Evolutionary conservation across 1,284 basidiomycete species (phyloP), one percentile per base, ranked within the genome.

Genomic region (Neonothopanus nambi): DNA sequence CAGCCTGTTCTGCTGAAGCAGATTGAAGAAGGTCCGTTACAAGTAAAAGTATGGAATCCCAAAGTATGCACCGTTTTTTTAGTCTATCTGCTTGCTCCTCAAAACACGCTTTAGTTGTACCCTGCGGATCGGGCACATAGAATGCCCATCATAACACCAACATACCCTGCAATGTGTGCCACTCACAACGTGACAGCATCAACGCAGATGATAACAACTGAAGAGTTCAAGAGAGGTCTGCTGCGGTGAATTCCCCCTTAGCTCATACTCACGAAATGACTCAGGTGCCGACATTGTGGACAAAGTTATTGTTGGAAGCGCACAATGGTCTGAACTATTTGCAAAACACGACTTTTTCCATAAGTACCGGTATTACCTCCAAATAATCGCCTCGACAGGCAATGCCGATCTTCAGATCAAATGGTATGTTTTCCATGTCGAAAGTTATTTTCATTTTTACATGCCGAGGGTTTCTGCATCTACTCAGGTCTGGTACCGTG

Each of bases 121-220:
- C 93, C 95, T 1, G 83, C 87, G 57, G 97, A 99, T 71, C 83
- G 93, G 57, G 82, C 90, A 33, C 97, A 99, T 73, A 84, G 94
- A 57, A 99, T 99, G 97, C 97, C 97, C n/a, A 98, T 99, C 67
- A 99, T 99, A 65, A 99, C 97, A 1, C 97, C 97, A 4, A 95
- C 97, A 20, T 99, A 98, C 72, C 97, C 97, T 37, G 91, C 95
- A n/a, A 99, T 99, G 96, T 99, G 96, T 70, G 87, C 96, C 30
- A 99, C 97, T 13, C 97, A 99, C 74, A 99, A 99, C 65, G 95
- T 99, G 55, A 95, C 93, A 39, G 84, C 86, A 38, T 98, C 95
- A 12, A 99, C 96, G 2, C 93, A 98, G 74, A 89, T 90, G 76
- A 92, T 99, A 59, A 95, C 98, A 81, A 96, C 92, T 1, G 89